Conservation (phyloP, 495 filamentous ascomycete species). For the Pseudomonodictys pantanalensis region DNA sequence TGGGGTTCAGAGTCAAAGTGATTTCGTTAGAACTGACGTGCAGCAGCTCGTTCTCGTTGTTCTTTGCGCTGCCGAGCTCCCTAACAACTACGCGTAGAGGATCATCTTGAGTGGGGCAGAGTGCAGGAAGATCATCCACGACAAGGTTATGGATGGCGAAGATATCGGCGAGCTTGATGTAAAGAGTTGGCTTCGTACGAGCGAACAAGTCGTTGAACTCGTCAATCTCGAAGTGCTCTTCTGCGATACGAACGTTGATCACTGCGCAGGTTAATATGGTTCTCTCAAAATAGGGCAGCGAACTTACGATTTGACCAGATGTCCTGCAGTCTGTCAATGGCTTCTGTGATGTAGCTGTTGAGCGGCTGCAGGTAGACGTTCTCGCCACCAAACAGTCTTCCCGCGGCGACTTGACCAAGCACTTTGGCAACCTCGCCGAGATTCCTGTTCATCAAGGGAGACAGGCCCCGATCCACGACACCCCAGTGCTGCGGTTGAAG, state of each 20-base stretch:
- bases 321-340: conserved; percentile 73
- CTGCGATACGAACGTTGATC: conserved; percentile 78
- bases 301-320: conserved; percentile 66
- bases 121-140: conserved; percentile 67
- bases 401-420: conserved; percentile 78
- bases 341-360: conserved; percentile 83
- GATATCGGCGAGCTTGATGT: conserved; percentile 97
- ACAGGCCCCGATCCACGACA: conserved; percentile 79
- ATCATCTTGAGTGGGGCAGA: conserved; percentile 80
- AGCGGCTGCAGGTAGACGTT: conserved; percentile 94
- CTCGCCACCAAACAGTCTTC: conserved; percentile 84
- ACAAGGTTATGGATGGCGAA: conserved; percentile 93
- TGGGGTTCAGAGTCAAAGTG: conserved; percentile 83
- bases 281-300: neutral
- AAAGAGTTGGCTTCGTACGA: conserved; percentile 90
- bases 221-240: conserved; percentile 93
- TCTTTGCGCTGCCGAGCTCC: conserved; percentile 92
- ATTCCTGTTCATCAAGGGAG: conserved; percentile 90
- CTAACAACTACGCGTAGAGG: conserved; percentile 85
- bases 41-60: conserved; percentile 88
- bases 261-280: conserved; percentile 49
- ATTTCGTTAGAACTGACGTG: conserved; percentile 87
- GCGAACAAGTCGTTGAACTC: conserved; percentile 97
- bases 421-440: conserved; percentile 88
- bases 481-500: conserved; percentile 84